Evolutionary conservation across 2,329 filamentous ascomycete genomes (phyloP).

Genomic region (Colletotrichum liaoningense): DNA sequence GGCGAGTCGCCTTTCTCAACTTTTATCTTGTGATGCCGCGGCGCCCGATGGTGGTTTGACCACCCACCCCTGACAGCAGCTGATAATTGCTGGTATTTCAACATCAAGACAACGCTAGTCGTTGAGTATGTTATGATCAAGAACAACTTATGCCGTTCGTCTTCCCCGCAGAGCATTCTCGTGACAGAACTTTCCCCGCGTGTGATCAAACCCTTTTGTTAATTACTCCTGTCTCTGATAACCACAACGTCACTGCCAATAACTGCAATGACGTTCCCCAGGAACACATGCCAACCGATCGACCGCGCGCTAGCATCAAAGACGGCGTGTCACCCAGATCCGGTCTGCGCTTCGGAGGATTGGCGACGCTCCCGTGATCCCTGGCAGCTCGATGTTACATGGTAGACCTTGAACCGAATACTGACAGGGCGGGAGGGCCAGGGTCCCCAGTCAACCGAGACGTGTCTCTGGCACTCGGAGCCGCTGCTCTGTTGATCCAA

Average conservation of each 20-base stretch:
- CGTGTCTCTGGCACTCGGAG: neutral
- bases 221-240: neutral
- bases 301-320: neutral
- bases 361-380: neutral
- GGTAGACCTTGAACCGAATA: neutral
- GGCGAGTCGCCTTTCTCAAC: neutral
- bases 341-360: neutral
- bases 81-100: neutral
- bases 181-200: constrained; percentile 27
- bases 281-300: neutral
- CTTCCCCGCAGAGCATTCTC: neutral
- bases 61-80: neutral
- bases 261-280: neutral
- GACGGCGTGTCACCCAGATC: neutral
- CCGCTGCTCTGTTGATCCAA: constrained; percentile 15
- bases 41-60: neutral
- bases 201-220: neutral
- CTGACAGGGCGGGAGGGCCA: constrained; percentile 2
- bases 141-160: neutral
- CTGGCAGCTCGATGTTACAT: neutral
- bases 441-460: neutral
- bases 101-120: neutral
- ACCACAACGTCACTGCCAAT: neutral
- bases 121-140: neutral
- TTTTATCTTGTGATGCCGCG: constrained; percentile 29